Base-by-base conservation (phyloP, 805 yeast genomes). In the Jamesozyma jinghongensis region DNA sequence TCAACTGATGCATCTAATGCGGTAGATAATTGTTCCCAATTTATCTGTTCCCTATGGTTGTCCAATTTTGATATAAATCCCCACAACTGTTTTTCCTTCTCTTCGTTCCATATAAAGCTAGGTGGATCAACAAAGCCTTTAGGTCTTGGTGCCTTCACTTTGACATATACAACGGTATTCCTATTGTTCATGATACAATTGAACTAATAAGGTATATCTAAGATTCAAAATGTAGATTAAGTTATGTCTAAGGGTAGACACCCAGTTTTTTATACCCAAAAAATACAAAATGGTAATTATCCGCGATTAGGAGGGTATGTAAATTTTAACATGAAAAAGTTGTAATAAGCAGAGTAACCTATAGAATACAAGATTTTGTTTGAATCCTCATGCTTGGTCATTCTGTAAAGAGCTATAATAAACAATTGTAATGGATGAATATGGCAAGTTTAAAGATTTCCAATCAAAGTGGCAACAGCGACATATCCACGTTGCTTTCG, bases 101-200 rank as follows among this genome's bases (percentile, higher is more conserved):
- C 45, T 40, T 49, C 32, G 51, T 51, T 42, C 67, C 59, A 50
- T 46, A 53, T 41, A 61, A 68, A 49, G 50, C 49, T 37, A 3
- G 50, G 51, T 1, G 75, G 74, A 43, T 69, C 73, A 3, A 42
- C 53, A 37, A 67, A 65, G 1, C 64, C 69, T n/a, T 57, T 52
- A 2, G 62, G 62, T 26, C 74, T 55, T n/a, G 62, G 54, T 5
- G 66, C 65, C 20, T 69, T 67, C 13, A 70, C 64, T 34, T 73
- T 64, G 29, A 73, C 57, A 47, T 70, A 72, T 4, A 72, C 72
- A 7, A 62, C 47, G 1, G 64, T 62, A 40, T 60, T 60, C 13
- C 38, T 38, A 32, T 52, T 53, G 42, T 59, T 49, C 64, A 59
- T 59, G 13, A 3, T 20, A 4, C 13, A 8, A 7, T 10, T 29